Conservation (phyloP, 163 green algal species). For the Volvox carteri region DNA sequence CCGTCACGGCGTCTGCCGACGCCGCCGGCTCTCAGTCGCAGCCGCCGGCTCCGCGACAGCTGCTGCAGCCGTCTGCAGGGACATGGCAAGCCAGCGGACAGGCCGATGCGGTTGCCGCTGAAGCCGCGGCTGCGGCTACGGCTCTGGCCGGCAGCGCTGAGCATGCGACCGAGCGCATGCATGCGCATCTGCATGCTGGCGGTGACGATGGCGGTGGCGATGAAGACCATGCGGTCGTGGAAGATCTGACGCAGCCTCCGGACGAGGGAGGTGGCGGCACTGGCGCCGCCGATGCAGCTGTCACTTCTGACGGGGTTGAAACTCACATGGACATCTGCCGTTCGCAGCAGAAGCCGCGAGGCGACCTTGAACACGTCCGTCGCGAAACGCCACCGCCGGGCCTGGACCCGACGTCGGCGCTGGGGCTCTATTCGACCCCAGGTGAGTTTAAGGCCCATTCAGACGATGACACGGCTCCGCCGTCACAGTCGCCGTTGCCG, state of each 20-base stretch:
- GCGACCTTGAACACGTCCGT: neutral
- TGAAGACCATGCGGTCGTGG: neutral
- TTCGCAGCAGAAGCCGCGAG: neutral
- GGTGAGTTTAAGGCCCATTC: neutral
- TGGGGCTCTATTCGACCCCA: no score
- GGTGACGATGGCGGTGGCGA: neutral
- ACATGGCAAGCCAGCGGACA: neutral
- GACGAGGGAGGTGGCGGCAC: neutral
- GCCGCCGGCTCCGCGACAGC: neutral
- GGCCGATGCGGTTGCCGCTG: neutral
- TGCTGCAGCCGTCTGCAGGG: neutral
- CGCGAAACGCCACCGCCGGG: neutral
- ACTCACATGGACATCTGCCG: neutral
- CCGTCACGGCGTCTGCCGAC: neutral
- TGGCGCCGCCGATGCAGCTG: neutral
- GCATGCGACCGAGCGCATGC: neutral
- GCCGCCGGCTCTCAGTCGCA: neutral
- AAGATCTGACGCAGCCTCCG: conserved; percentile 24
- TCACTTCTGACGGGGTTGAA: neutral
- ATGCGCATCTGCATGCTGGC: neutral
- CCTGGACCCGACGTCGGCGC: no score
- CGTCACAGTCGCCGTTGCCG: neutral
- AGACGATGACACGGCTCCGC: conserved; percentile 10
- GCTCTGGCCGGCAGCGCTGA: neutral
- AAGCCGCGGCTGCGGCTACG: neutral